Conservation (phyloP, 2,329 filamentous ascomycete species). For the Chaetomium sp. region DNA sequence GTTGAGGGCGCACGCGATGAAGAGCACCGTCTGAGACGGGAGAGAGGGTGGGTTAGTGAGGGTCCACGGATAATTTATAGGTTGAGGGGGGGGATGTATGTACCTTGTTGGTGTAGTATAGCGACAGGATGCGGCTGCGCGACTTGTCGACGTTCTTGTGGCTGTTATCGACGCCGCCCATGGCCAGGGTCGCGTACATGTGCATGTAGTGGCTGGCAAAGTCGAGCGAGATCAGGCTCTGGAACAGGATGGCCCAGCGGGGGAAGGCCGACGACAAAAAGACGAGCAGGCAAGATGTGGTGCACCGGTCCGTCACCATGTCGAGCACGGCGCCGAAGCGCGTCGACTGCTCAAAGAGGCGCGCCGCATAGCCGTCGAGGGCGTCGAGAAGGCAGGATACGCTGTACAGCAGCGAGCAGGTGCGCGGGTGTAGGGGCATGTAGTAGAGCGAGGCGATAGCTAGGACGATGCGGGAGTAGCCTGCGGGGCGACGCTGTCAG, state of each 20-base stretch:
- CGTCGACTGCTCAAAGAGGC: constrained; percentile 85
- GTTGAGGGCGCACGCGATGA: constrained; percentile 86
- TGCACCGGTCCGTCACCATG: constrained; percentile 99
- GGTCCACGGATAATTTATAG: background rate
- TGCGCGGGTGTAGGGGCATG: constrained; percentile 98
- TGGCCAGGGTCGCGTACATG: constrained; percentile 93
- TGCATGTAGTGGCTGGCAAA: constrained; percentile 98
- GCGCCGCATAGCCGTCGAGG: constrained; percentile 90
- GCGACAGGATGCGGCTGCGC: constrained; percentile 84
- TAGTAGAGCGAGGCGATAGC: constrained; percentile 94
- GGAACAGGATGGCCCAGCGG: constrained; percentile 91
- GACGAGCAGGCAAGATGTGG: constrained; percentile 89
- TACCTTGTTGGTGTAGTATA: constrained; percentile 98
- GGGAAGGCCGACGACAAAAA: constrained; percentile 95
- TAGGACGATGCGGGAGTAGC: constrained; percentile 76
- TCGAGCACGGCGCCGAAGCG: constrained; percentile 95
- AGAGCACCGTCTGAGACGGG: constrained; percentile 74
- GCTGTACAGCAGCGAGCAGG: constrained; percentile 88
- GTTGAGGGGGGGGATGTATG: background rate
- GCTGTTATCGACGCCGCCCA: constrained; percentile 77
- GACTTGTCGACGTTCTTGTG: constrained; percentile 94
- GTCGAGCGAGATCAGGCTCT: constrained; percentile 88
- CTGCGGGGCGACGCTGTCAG: constrained; percentile 45
- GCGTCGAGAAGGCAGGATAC: constrained; percentile 94
- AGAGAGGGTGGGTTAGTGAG: background rate